phyloP scores from a whole-genome alignment of 176 grass and related monocot species.

The Eragrostis curvula region DNA sequence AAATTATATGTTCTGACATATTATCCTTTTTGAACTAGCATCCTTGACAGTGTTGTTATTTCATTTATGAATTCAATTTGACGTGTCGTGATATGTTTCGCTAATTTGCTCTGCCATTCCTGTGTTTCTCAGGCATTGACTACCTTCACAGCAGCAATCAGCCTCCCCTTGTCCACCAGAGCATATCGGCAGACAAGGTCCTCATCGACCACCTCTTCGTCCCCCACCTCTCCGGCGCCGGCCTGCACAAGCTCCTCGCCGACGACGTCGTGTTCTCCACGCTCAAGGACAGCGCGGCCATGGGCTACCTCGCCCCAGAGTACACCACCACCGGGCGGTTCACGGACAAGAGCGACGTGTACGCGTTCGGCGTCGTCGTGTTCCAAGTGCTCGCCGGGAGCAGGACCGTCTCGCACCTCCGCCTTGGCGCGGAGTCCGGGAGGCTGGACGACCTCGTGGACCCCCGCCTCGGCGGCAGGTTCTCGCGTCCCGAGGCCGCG shows the following conservation, averaged over 20 bases:
- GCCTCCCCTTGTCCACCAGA: conserved; percentile 61
- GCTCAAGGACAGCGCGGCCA: conserved; percentile 85
- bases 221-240: conserved; percentile 59
- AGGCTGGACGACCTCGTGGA: conserved; percentile 75
- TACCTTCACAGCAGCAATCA: conserved; percentile 79
- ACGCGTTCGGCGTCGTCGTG: conserved; percentile 76
- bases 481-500: conserved; percentile 65
- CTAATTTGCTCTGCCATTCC: not conserved
- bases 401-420: conserved; percentile 53
- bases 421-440: conserved; percentile 33
- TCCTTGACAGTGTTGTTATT: not conserved
- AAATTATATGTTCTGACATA: not conserved
- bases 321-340: conserved; percentile 78
- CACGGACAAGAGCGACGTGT: conserved; percentile 81
- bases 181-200: conserved; percentile 74
- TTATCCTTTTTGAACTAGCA: not conserved
- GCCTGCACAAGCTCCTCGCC: conserved; percentile 73
- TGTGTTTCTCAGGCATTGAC: conserved; percentile 55
- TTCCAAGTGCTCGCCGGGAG: conserved; percentile 70
- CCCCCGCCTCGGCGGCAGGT: conserved; percentile 58
- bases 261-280: conserved; percentile 81
- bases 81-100: not conserved
- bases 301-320: conserved; percentile 78
- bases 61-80: not conserved
- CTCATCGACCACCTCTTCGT: conserved; percentile 56